Percentiles rank a stretch among this genome's conserved stretches.
These are phyloP conservation scores for Jamesozyma gamospora DNA, from an alignment of 805 yeast genomes.

Conservation along the genomic window DNA sequence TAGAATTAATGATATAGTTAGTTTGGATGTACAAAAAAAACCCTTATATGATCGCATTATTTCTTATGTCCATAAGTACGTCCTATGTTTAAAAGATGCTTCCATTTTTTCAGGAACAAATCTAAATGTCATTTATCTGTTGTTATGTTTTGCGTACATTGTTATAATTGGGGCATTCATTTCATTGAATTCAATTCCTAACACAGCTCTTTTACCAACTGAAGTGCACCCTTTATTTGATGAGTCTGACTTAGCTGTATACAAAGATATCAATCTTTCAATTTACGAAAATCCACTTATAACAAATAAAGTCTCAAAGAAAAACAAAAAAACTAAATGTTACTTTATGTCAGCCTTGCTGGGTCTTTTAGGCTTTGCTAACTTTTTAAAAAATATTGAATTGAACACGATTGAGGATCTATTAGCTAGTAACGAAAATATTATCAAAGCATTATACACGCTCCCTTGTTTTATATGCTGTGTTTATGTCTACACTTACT, in stretches of 20 bases:
- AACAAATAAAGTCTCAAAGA: not conserved
- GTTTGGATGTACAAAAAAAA: not conserved
- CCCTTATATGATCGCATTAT: not conserved
- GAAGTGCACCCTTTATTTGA: conserved; percentile 33
- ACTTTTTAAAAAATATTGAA: too few relatives aligned
- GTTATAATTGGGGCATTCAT: conserved; percentile 30
- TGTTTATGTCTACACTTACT: not conserved
- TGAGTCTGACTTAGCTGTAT: conserved; percentile 27
- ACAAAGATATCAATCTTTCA: not conserved
- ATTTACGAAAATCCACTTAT: not conserved
- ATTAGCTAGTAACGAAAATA: too few relatives aligned
- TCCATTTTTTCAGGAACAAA: not conserved
- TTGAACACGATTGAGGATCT: too few relatives aligned
- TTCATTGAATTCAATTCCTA: conserved; percentile 23
- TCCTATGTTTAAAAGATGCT: not conserved
- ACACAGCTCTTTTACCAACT: conserved; percentile 25
- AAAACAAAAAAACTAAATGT: not conserved
- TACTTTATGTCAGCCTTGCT: too few relatives aligned
- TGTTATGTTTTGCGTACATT: conserved; percentile 6
- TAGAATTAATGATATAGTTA: not conserved
- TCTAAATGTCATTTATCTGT: not conserved
- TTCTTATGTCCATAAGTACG: too few relatives aligned
- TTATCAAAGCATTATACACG: not conserved
- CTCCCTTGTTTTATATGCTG: not conserved
- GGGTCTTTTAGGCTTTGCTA: too few relatives aligned